Percentiles rank a stretch among this genome's conserved stretches.
These are phyloP conservation scores for Juglanconis oblonga DNA, from an alignment of 2,329 filamentous ascomycete species.

Conservation along the genomic window DNA sequence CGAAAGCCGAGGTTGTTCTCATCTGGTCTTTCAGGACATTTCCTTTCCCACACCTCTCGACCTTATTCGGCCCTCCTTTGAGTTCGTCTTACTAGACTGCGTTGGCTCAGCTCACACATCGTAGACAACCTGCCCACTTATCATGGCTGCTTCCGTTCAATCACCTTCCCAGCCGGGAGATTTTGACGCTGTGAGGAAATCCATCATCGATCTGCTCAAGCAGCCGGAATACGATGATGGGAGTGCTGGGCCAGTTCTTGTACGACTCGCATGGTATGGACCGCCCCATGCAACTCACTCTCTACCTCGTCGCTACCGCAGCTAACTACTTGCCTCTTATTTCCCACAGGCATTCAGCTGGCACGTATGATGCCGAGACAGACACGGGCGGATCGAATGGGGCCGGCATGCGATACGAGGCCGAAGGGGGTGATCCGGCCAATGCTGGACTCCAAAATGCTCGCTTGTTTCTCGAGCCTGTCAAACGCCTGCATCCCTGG, in stretches of 20 bases:
- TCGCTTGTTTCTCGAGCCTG: slow-evolving; percentile 60
- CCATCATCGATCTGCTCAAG: slow-evolving; percentile 50
- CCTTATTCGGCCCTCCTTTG: background rate
- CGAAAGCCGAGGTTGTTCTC: slow-evolving; percentile 12
- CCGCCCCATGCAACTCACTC: too few species aligned
- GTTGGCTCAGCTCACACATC: background rate
- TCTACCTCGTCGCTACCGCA: background rate
- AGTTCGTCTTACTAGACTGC: background rate
- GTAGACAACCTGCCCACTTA: background rate
- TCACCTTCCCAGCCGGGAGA: slow-evolving; percentile 46
- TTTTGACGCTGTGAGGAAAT: slow-evolving; percentile 55
- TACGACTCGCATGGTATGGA: slow-evolving; percentile 59
- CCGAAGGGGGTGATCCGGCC: slow-evolving; percentile 61
- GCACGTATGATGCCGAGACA: slow-evolving; percentile 57
- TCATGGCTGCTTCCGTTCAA: slow-evolving; percentile 4
- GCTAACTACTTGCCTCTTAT: slow-evolving; percentile 1
- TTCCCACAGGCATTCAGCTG: slow-evolving; percentile 53
- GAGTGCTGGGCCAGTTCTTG: slow-evolving; percentile 60
- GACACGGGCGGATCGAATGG: slow-evolving; percentile 64
- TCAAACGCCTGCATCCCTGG: slow-evolving; percentile 58
- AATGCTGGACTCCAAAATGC: slow-evolving; percentile 64
- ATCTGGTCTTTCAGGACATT: slow-evolving; percentile 1
- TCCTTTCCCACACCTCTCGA: slow-evolving; percentile 6
- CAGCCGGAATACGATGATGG: slow-evolving; percentile 65
- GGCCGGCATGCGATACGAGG: slow-evolving; percentile 64